A percentile compares a stretch with the other conserved stretches of the same genome.
phyloP scores from a whole-genome alignment of 2,329 filamentous ascomycete species.

The Fusarium drepaniforme region DNA sequence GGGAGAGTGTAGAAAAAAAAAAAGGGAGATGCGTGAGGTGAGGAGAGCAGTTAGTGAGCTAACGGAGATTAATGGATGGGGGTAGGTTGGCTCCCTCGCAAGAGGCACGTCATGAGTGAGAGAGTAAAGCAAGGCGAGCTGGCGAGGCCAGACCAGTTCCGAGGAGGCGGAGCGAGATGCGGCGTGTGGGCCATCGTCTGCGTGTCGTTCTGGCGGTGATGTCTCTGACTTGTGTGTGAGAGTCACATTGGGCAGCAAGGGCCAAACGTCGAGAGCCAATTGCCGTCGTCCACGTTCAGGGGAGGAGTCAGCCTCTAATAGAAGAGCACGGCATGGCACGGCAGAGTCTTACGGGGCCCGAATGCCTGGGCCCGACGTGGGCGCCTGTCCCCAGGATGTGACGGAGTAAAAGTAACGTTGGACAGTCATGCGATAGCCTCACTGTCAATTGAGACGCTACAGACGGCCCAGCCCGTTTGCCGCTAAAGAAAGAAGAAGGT shows the following conservation, averaged over 20 bases:
- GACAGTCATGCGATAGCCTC: conserved; percentile 25
- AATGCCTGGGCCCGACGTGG: conserved; percentile 17
- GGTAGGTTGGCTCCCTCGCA: conserved; percentile 38
- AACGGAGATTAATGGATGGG: conserved; percentile 36
- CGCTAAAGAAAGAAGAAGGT: neutral
- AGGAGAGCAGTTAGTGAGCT: conserved; percentile 29
- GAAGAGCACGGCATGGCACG: neutral
- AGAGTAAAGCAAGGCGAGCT: neutral
- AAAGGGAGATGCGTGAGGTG: conserved; percentile 4
- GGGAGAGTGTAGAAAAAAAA: conserved; percentile 2
- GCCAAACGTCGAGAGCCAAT: conserved; percentile 39
- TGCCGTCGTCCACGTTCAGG: conserved; percentile 39
- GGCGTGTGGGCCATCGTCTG: conserved; percentile 3
- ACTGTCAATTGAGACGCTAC: conserved; percentile 22
- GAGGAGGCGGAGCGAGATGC: conserved; percentile 16
- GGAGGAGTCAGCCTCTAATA: conserved; percentile 9
- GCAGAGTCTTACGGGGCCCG: conserved; percentile 14
- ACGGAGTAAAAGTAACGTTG: neutral
- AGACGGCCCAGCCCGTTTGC: conserved; percentile 33
- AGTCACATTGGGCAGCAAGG: conserved; percentile 45
- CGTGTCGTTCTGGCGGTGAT: conserved; percentile 8
- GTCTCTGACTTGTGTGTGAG: conserved; percentile 8
- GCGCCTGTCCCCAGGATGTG: conserved; percentile 9
- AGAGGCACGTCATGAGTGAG: conserved; percentile 9
- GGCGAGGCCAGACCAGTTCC: neutral